A percentile compares a stretch with the other conserved stretches of the same genome.
Evolutionary conservation across 108 stramenopile genomes (phyloP).

Genomic region (Halocafeteria seosinensis): DNA sequence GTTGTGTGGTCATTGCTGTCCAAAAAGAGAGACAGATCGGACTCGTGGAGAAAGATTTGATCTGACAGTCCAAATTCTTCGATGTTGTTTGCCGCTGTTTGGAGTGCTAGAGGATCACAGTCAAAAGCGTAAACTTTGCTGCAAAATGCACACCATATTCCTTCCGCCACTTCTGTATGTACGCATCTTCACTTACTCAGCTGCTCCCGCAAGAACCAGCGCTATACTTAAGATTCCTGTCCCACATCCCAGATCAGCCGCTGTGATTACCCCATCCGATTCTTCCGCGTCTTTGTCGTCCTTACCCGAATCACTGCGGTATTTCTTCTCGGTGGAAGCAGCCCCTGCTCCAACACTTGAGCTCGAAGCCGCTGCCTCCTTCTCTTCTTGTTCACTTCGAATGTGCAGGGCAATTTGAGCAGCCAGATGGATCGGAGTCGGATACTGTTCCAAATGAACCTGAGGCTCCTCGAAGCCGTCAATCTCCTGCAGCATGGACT

Average conservation of each 20-base stretch:
- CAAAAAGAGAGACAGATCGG: no score
- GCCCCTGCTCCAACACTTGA: no score
- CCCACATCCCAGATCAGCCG: slow-evolving; percentile 76
- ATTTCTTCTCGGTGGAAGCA: no score
- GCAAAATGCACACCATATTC: slow-evolving; percentile 29
- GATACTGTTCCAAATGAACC: slow-evolving; percentile 66
- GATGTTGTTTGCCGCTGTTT: no score
- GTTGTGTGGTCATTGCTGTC: slow-evolving; percentile 13
- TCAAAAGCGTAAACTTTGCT: neutral
- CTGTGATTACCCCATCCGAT: slow-evolving; percentile 33
- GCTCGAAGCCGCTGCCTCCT: no score
- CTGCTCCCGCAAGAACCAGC: slow-evolving; percentile 47
- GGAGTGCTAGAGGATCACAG: slow-evolving; percentile 9
- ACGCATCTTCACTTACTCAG: slow-evolving; percentile 56
- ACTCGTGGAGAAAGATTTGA: no score
- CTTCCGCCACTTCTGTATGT: slow-evolving; percentile 51
- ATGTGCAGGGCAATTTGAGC: slow-evolving; percentile 45
- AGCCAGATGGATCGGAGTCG: slow-evolving; percentile 58
- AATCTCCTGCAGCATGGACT: slow-evolving; percentile 55
- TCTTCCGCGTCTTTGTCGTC: no score
- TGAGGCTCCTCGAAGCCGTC: slow-evolving; percentile 47
- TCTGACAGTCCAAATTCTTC: no score
- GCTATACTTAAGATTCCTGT: slow-evolving; percentile 71
- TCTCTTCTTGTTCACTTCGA: slow-evolving; percentile 29
- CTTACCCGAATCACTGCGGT: no score